These are phyloP conservation scores for Paratrypanosoma confusum DNA, from an alignment of 208 protist genomes.

Conservation along the genomic window DNA sequence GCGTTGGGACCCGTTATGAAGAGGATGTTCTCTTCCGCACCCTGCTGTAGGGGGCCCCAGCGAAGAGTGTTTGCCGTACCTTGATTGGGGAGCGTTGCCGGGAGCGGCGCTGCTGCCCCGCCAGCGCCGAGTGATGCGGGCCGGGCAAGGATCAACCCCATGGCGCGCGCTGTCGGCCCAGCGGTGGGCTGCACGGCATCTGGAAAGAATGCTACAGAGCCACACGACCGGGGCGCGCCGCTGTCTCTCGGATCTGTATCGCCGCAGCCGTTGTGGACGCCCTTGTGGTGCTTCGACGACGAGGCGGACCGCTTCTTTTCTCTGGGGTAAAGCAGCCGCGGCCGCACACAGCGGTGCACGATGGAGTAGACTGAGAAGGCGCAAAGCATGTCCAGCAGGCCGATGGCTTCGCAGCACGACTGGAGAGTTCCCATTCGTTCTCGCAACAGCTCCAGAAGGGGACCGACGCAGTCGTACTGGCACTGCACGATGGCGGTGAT, in stretches of 20 bases:
- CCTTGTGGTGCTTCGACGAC: conserved; percentile 7
- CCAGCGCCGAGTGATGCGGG: too few relatives aligned
- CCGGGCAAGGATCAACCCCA: conserved; percentile 2
- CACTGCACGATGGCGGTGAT: conserved; percentile 52
- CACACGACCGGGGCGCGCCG: too few relatives aligned
- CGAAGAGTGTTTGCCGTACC: conserved; percentile 18
- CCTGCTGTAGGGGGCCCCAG: conserved; percentile 1
- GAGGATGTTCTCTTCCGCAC: conserved; percentile 26
- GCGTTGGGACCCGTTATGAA: conserved; percentile 90
- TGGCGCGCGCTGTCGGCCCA: background rate
- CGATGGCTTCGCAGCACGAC: conserved; percentile 71
- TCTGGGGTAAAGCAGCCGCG: conserved; percentile 8
- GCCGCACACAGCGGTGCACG: conserved; percentile 30
- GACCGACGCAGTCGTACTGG: conserved; percentile 37
- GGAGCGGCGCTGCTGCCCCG: conserved; percentile 15
- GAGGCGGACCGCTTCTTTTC: background rate
- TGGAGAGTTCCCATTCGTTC: conserved; percentile 63
- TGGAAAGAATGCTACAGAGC: background rate
- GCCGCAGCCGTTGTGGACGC: conserved; percentile 6
- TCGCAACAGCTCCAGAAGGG: conserved; percentile 42
- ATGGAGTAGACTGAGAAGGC: conserved; percentile 51
- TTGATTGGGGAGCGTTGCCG: conserved; percentile 10
- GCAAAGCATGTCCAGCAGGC: conserved; percentile 82
- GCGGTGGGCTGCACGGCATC: too few relatives aligned
- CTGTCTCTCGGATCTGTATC: too few relatives aligned